phyloP scores from a whole-genome alignment of 345 rosid species.

The Carallia brachiata region DNA sequence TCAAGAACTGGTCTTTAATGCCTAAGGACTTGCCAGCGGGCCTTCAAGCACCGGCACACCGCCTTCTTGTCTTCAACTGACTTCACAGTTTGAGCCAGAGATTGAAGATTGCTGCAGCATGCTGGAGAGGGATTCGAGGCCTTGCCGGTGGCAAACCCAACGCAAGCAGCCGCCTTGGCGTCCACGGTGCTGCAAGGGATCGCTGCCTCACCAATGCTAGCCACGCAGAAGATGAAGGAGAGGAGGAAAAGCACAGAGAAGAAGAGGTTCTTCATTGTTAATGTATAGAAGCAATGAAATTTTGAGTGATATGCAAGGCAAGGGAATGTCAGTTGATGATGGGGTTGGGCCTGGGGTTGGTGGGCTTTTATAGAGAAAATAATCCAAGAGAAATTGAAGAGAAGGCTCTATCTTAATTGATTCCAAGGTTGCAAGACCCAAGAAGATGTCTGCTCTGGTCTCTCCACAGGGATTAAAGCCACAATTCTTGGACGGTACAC shows the following conservation, averaged over 20 bases:
- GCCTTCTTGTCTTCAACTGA: constrained; percentile 35
- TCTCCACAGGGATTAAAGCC: too few species aligned
- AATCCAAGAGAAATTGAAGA: background rate
- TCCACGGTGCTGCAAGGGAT: constrained; percentile 22
- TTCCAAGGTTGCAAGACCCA: background rate
- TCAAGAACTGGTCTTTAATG: constrained; percentile 34
- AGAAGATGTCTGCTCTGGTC: background rate
- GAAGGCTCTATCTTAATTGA: background rate
- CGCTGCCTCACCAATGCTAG: constrained; percentile 13
- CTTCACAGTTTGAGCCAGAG: constrained; percentile 24
- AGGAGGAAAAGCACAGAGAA: constrained; percentile 11
- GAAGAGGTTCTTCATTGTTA: constrained; percentile 16
- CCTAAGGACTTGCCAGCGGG: constrained; percentile 16
- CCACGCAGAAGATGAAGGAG: constrained; percentile 18
- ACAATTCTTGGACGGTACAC: too few species aligned
- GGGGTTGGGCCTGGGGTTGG: background rate
- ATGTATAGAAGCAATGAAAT: background rate
- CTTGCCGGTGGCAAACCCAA: constrained; percentile 32
- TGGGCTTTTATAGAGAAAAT: background rate
- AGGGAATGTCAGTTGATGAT: background rate
- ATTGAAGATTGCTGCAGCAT: constrained; percentile 34
- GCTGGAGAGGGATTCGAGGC: constrained; percentile 3
- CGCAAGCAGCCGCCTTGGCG: constrained; percentile 29
- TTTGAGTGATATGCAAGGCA: background rate
- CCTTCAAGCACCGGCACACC: constrained; percentile 38